phyloP scores from a whole-genome alignment of 2,329 filamentous ascomycete species.

The Aspergillus chevalieri region DNA sequence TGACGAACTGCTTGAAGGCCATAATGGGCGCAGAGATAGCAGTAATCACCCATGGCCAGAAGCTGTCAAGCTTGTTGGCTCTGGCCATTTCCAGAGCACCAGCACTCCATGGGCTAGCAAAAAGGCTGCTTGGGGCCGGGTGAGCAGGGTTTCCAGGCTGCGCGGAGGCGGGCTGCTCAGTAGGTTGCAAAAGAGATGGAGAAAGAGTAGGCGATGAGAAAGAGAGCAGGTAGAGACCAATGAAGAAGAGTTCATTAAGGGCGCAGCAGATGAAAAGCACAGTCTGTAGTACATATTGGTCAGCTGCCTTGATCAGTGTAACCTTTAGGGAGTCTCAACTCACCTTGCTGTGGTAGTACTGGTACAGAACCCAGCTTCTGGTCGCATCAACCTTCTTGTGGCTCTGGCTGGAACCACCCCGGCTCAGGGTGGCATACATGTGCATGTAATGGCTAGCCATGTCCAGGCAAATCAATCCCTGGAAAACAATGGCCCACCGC shows the following conservation, averaged over 20 bases:
- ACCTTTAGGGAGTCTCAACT: constrained; percentile 22
- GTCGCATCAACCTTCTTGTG: constrained; percentile 92
- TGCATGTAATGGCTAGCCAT: constrained; percentile 97
- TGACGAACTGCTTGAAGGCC: constrained; percentile 87
- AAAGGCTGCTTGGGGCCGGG: constrained; percentile 65
- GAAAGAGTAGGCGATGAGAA: constrained; percentile 89
- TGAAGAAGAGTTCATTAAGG: constrained; percentile 95
- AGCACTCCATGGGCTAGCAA: constrained; percentile 84
- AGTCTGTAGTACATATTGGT: constrained; percentile 47
- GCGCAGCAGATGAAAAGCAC: constrained; percentile 88
- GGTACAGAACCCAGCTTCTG: constrained; percentile 80
- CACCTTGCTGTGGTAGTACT: constrained; percentile 98
- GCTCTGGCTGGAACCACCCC: constrained; percentile 71
- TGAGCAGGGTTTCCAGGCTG: constrained; percentile 63
- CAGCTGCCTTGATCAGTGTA: neutral
- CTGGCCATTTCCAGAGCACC: constrained; percentile 86
- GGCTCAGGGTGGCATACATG: constrained; percentile 91
- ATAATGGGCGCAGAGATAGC: constrained; percentile 79
- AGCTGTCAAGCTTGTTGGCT: constrained; percentile 85
- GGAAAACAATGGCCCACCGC: constrained; percentile 88
- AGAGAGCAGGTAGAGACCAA: constrained; percentile 92
- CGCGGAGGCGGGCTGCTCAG: constrained; percentile 51
- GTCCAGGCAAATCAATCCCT: constrained; percentile 85
- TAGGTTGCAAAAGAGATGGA: constrained; percentile 67
- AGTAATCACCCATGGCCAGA: constrained; percentile 72